Conservation (phyloP, 176 grass and related monocot genomes). For the Hsuehochloa calcarea region DNA sequence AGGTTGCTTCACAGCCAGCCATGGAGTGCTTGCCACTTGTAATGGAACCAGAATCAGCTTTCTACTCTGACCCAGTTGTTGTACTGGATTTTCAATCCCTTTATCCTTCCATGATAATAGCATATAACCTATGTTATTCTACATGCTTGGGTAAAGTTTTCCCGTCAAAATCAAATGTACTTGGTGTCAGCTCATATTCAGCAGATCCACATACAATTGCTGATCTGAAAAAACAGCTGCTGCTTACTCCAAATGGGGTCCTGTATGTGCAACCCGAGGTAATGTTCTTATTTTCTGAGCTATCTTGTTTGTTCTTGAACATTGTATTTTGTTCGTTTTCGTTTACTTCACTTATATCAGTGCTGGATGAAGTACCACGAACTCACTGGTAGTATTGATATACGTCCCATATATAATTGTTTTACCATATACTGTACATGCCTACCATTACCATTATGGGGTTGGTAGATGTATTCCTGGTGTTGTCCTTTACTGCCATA, state of each 20-base stretch:
- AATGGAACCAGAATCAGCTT: slow-evolving; percentile 97
- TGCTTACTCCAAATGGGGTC: slow-evolving; percentile 85
- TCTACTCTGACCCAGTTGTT: slow-evolving; percentile 93
- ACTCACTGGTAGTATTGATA: not conserved
- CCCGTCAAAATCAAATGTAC: slow-evolving; percentile 76
- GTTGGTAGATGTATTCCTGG: not conserved
- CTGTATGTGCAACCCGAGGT: slow-evolving; percentile 87
- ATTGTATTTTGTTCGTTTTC: not conserved
- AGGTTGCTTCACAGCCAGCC: slow-evolving; percentile 96
- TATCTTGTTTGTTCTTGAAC: not conserved
- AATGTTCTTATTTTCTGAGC: slow-evolving; percentile 20
- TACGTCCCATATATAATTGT: slow-evolving; percentile 5
- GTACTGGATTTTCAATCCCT: slow-evolving; percentile 97
- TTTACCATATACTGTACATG: not conserved
- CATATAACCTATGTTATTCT: slow-evolving; percentile 93
- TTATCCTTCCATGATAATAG: slow-evolving; percentile 99
- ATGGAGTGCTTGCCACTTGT: slow-evolving; percentile 98
- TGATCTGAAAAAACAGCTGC: slow-evolving; percentile 63
- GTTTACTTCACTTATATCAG: not conserved
- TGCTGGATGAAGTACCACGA: not conserved
- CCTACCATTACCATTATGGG: not conserved
- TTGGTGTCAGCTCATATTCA: slow-evolving; percentile 90
- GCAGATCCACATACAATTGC: slow-evolving; percentile 46
- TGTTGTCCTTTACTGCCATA: slow-evolving; percentile 6
- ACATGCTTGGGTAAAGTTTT: slow-evolving; percentile 96